Evolutionary conservation across 169 alveolate genomes (phyloP).

Genomic region (Cryptosporidium parvum): DNA sequence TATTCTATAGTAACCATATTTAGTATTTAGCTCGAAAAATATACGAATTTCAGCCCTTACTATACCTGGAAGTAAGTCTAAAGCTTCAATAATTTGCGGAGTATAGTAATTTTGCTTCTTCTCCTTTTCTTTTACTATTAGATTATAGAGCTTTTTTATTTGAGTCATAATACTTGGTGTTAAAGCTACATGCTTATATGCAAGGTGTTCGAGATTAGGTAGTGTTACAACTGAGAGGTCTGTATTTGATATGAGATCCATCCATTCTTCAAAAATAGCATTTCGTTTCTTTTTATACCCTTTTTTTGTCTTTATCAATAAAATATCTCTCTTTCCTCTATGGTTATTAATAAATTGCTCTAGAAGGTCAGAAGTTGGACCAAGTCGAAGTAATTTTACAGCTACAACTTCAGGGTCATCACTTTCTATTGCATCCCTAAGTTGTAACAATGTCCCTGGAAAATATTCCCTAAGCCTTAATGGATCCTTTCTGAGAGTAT

Average conservation of each 20-base stretch:
- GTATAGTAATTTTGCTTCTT: background rate
- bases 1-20: slow-evolving; percentile 6
- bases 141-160: background rate
- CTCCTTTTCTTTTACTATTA: slow-evolving; percentile 15
- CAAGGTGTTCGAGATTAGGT: background rate
- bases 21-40: slow-evolving; percentile 20
- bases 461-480: slow-evolving; percentile 43
- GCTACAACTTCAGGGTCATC: slow-evolving; percentile 66
- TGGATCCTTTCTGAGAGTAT: slow-evolving; percentile 51
- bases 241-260: slow-evolving; percentile 28
- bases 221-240: slow-evolving; percentile 17
- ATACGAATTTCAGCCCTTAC: slow-evolving; percentile 43
- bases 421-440: slow-evolving; percentile 50
- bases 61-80: slow-evolving; percentile 37
- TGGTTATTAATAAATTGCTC: slow-evolving; percentile 47
- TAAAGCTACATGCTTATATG: slow-evolving; percentile 52
- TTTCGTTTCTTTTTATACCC: background rate
- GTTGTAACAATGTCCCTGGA: slow-evolving; percentile 50
- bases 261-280: slow-evolving; percentile 13
- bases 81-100: slow-evolving; percentile 5
- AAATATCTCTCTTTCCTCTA: slow-evolving; percentile 42
- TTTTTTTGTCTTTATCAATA: slow-evolving; percentile 9
- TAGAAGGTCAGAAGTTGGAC: slow-evolving; percentile 34
- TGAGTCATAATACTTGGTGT: slow-evolving; percentile 23
- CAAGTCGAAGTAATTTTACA: slow-evolving; percentile 30